A percentile compares a stretch with the other conserved stretches of the same genome.
Evolutionary conservation across 2,329 filamentous ascomycete genomes (phyloP).

Genomic region (Colletotrichum higginsianum): DNA sequence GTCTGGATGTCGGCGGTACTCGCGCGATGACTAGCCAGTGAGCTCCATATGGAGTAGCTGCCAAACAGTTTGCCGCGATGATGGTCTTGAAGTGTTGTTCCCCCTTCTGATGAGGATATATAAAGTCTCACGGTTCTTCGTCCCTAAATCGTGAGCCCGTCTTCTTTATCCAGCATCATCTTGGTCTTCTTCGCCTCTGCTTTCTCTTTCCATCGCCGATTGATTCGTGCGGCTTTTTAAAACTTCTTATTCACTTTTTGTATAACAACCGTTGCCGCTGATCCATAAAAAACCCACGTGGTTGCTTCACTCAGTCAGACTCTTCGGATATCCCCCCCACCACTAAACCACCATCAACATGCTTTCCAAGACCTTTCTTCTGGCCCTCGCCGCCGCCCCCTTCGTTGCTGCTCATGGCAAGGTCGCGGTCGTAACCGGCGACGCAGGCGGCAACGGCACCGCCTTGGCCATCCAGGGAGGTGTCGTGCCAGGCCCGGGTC

Average conservation of each 20-base stretch:
- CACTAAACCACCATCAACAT: slow-evolving; percentile 31
- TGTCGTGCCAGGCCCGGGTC: slow-evolving; percentile 57
- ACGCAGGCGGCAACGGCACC: slow-evolving; percentile 57
- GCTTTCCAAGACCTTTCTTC: slow-evolving; percentile 42
- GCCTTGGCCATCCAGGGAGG: slow-evolving; percentile 56
- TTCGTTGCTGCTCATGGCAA: slow-evolving; percentile 51
- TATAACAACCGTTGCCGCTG: background rate
- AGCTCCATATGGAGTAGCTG: too few species aligned
- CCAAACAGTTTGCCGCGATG: background rate
- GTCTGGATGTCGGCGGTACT: background rate
- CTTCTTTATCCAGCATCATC: slow-evolving; percentile 9
- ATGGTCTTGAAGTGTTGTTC: too few species aligned
- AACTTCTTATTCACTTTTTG: background rate
- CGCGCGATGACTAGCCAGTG: background rate
- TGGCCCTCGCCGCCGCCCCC: slow-evolving; percentile 47
- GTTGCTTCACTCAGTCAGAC: slow-evolving; percentile 1
- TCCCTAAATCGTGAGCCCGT: background rate
- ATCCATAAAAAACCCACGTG: background rate
- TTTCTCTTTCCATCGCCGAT: slow-evolving; percentile 30
- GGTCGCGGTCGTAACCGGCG: slow-evolving; percentile 47
- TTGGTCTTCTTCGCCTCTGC: slow-evolving; percentile 12
- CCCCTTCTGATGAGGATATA: background rate
- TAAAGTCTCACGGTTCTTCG: slow-evolving; percentile 14
- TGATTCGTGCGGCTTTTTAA: slow-evolving; percentile 29
- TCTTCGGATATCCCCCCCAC: background rate